Percentiles rank a stretch among this genome's conserved stretches.
These are phyloP conservation scores for Pholiota conissans DNA, from an alignment of 768 basidiomycete genomes.

Conservation along the genomic window DNA sequence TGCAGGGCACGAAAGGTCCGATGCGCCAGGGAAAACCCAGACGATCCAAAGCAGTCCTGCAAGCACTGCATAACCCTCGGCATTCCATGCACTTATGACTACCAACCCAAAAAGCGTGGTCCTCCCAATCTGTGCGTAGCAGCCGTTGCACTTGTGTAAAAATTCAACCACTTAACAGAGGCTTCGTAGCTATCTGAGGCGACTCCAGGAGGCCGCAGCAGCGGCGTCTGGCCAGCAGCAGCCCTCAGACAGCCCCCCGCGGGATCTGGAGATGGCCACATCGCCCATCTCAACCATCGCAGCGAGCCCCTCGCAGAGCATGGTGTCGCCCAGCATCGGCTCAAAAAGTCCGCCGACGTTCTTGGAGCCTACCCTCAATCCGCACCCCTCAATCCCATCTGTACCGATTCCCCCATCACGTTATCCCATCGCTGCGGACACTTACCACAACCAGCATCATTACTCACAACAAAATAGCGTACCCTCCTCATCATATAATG, in stretches of 20 bases:
- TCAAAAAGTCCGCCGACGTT: slow-evolving; percentile 50
- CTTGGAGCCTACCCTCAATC: slow-evolving; percentile 49
- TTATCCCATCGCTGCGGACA: slow-evolving; percentile 71
- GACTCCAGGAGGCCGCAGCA: slow-evolving; percentile 76
- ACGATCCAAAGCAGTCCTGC: slow-evolving; percentile 78
- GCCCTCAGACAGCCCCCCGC: slow-evolving; percentile 32
- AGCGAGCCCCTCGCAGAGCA: slow-evolving; percentile 48
- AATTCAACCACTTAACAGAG: slow-evolving; percentile 6
- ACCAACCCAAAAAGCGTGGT: slow-evolving; percentile 91
- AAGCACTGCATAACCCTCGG: slow-evolving; percentile 84
- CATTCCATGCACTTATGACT: slow-evolving; percentile 87
- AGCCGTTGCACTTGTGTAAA: neutral
- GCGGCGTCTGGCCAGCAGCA: slow-evolving; percentile 48
- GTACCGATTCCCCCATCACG: slow-evolving; percentile 61
- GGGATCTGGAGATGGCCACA: slow-evolving; percentile 33
- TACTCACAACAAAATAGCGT: slow-evolving; percentile 42
- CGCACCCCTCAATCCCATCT: slow-evolving; percentile 39
- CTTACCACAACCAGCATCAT: slow-evolving; percentile 49
- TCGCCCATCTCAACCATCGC: slow-evolving; percentile 49
- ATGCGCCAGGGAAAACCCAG: slow-evolving; percentile 77
- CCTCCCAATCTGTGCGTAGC: slow-evolving; percentile 78
- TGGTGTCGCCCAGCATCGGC: slow-evolving; percentile 45
- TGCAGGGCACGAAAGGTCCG: slow-evolving; percentile 86
- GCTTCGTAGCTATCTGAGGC: slow-evolving; percentile 64
- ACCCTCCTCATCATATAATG: slow-evolving; percentile 39